Conservation (phyloP, 1,139 yeast genomes). For the Saccharomyces hybrid region DNA sequence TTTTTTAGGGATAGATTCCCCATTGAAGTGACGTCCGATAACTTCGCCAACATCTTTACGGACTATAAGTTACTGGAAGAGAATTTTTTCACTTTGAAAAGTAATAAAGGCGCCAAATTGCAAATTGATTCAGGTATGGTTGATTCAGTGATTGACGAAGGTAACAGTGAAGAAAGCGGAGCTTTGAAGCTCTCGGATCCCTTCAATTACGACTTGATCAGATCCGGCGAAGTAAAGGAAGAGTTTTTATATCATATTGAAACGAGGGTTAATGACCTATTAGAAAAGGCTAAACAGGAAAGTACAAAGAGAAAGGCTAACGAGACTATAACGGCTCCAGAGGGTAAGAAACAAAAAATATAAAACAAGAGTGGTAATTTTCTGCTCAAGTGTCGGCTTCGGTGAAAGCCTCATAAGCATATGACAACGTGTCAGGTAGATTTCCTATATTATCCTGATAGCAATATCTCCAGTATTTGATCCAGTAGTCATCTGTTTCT, state of each 20-base stretch:
- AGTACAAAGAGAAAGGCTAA: conserved; percentile 17
- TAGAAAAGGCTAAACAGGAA: conserved; percentile 18
- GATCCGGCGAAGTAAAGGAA: conserved; percentile 26
- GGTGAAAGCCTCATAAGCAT: not conserved
- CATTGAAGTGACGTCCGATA: conserved; percentile 15
- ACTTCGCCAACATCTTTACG: conserved; percentile 23
- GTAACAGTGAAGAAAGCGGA: conserved; percentile 5
- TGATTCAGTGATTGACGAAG: conserved; percentile 22
- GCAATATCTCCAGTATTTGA: conserved; percentile 14
- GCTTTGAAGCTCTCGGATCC: conserved; percentile 8
- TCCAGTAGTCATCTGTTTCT: conserved; percentile 5
- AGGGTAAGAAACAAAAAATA: not conserved
- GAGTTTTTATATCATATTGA: conserved; percentile 27
- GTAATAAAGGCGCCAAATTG: conserved; percentile 29
- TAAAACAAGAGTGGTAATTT: not conserved
- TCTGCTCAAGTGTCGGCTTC: not conserved
- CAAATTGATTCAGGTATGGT: conserved; percentile 22
- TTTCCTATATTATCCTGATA: conserved; percentile 9
- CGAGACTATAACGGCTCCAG: conserved; percentile 8
- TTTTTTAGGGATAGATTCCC: conserved; percentile 29
- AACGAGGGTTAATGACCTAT: conserved; percentile 20
- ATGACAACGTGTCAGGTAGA: not conserved
- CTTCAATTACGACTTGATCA: conserved; percentile 23
- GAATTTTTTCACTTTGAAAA: conserved; percentile 30
- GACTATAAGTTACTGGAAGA: conserved; percentile 29